Evolutionary conservation across 2,329 filamentous ascomycete species (phyloP).

Genomic region (Venturia carpophila): DNA sequence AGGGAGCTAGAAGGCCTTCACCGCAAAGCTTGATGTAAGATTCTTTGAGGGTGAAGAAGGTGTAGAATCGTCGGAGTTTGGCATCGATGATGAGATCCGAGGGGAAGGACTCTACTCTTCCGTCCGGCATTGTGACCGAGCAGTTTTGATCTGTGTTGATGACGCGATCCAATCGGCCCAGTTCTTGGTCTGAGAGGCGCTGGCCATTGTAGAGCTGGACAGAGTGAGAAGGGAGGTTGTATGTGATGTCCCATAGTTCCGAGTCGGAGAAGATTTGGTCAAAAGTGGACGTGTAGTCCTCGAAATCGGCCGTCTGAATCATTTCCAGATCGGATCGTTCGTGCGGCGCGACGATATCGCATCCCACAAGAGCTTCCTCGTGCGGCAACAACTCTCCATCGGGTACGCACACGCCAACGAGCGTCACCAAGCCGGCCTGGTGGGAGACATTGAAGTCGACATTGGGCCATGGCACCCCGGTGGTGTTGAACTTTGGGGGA

Average conservation of each 20-base stretch:
- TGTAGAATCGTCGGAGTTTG: slow-evolving; percentile 64
- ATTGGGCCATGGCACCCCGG: slow-evolving; percentile 21
- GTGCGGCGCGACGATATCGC: slow-evolving; percentile 67
- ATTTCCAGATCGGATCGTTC: slow-evolving; percentile 58
- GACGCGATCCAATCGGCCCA: slow-evolving; percentile 39
- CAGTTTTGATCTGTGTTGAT: slow-evolving; percentile 34
- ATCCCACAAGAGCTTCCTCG: slow-evolving; percentile 43
- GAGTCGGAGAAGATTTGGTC: slow-evolving; percentile 57
- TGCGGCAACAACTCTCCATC: slow-evolving; percentile 21
- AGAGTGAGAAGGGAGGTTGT: slow-evolving; percentile 32
- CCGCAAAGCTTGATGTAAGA: slow-evolving; percentile 78
- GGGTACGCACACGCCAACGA: slow-evolving; percentile 45
- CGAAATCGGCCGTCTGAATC: slow-evolving; percentile 56
- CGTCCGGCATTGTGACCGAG: slow-evolving; percentile 29
- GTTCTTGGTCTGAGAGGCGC: slow-evolving; percentile 31
- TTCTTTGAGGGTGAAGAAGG: slow-evolving; percentile 72
- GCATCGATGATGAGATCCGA: slow-evolving; percentile 47
- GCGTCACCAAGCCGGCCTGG: slow-evolving; percentile 65
- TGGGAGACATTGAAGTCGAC: slow-evolving; percentile 72
- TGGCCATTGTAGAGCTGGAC: slow-evolving; percentile 41
- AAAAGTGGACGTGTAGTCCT: slow-evolving; percentile 62
- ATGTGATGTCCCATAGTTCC: slow-evolving; percentile 58
- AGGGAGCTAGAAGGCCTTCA: slow-evolving; percentile 65
- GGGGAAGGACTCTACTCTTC: slow-evolving; percentile 32
- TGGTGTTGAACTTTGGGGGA: slow-evolving; percentile 31